Base-by-base conservation (phyloP, 331 rosid species). In the Rosa hybrid region DNA sequence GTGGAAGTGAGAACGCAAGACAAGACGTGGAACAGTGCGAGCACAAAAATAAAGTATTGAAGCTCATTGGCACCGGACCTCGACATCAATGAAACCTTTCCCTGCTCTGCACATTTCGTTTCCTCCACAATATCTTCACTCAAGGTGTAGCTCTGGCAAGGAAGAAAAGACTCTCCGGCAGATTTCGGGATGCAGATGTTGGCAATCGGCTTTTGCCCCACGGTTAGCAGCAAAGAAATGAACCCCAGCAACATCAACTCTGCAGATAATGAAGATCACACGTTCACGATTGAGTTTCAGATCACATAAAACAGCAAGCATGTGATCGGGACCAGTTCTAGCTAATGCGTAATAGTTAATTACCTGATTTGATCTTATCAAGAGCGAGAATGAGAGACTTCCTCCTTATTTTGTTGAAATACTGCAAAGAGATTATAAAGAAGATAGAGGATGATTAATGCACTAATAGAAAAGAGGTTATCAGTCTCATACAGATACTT, bases 201-300 rank as follows among this genome's bases (percentile, higher is more conserved):
- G 41, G 92, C 92, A 49, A 90, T 83, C 59, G 10, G 25, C 79
- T 84, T 86, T 75, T 86, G 60, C 18, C 73, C 54, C 70, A 83
- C 90, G 6, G 90, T 86, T 77, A 90, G 80, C 56, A 88, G 80
- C 87, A 88, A 70, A 42, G 92, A 88, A 14, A 82, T 42, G 81
- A 90, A 90, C 7, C 94, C 94, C 84, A 90, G 73, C 56, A 90
- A 83, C 84, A 86, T 77, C 87, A 90, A 78, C 59, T 90, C 94
- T 90, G 20, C 67, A 75, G 1, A 68, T 3, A 23, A 59, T 3
- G 7, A 54, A 38, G 10, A 64, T 21, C 9, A 63, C n/a, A 63
- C 42, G 20, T 63, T 63, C 69, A 63, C 2, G 4, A 27, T 63
- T 13, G 39, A 34, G 42, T 27, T 25, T 13, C 7, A 25, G 20